Base-by-base conservation (phyloP, 2,329 filamentous ascomycete genomes). In the Paraphaeosphaeria sporulosa region DNA sequence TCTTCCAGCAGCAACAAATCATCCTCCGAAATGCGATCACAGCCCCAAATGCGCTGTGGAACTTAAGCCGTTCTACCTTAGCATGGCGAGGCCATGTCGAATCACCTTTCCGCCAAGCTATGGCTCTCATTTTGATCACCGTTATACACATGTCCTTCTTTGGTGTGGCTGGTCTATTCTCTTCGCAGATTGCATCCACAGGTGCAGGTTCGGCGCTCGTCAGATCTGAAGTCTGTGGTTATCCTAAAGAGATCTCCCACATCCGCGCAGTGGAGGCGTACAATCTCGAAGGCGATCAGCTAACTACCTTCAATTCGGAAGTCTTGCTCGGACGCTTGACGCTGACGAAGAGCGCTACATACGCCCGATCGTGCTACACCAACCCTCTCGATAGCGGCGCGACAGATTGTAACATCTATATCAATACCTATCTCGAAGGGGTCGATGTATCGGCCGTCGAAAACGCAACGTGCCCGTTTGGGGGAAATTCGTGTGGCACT, bases 1-100 rank as follows among this genome's bases (percentile, higher is more conserved):
- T 68, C 1, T 69, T 59, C 46, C 68, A 71, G 48, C 68, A 71
- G 51, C 68, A 67, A 32, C 68, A 71, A 60, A 55, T 55, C n/a
- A 66, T 68, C 19, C 62, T 69, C 4, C 64, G 68, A n/a, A 71
- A 69, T 49, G 57, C 64, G 27, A 62, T 62, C 9, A 66, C 66
- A 2, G 65, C 66, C 13, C 62, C 63, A 5, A 65, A 62, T 36
- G 62, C 65, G 3, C 38, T 68, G 4, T 71, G 66, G 65, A 59
- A 57, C 32, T 36, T 70, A 5, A 25, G 38, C 27, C 59, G 58
- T 13, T 59, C 61, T n/a, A 55, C 62, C 17, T 17, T 60, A 3
- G 60, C 57, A 15, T 69, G 68, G 66, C 64, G 55, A 52, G 56
- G 60, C 13, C 64, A 55, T 55, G 58, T 59, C 9, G 55, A 62